Conservation (phyloP, 2,329 filamentous ascomycete genomes). For the Cadophora luteo-olivacea region DNA sequence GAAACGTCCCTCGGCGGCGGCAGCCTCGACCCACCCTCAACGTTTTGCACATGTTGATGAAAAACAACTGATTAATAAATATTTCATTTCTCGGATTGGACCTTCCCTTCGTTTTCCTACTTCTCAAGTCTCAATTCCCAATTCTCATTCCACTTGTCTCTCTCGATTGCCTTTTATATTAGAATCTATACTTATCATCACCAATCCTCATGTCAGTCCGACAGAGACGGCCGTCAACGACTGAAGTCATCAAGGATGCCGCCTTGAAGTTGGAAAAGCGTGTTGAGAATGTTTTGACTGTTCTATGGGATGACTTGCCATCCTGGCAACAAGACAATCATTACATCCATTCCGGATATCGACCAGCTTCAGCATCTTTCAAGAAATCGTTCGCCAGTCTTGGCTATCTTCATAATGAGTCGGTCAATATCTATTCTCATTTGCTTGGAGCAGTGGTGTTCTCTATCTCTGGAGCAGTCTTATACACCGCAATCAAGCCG, state of each 20-base stretch:
- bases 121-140: background rate
- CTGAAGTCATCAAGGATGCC: constrained; percentile 35
- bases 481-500: constrained; percentile 65
- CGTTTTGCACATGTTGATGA: constrained; percentile 18
- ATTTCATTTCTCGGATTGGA: background rate
- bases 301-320: constrained; percentile 59
- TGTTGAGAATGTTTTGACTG: constrained; percentile 48
- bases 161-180: background rate
- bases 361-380: constrained; percentile 67
- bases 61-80: constrained; percentile 7
- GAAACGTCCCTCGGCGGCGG: constrained; percentile 10
- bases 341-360: constrained; percentile 71
- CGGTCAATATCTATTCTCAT: constrained; percentile 76
- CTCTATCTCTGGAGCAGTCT: constrained; percentile 54
- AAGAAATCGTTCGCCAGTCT: constrained; percentile 62
- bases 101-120: background rate
- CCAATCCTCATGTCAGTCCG: constrained; percentile 36
- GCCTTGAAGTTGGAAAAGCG: constrained; percentile 41
- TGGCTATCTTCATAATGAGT: constrained; percentile 66
- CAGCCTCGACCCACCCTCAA: constrained; percentile 25
- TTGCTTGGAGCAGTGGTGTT: constrained; percentile 70
- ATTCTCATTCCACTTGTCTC: background rate
- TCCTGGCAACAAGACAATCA: constrained; percentile 69
- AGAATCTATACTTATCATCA: background rate
- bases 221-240: constrained; percentile 38